phyloP scores from a whole-genome alignment of 805 yeast genomes.

The Saccharomycopsis sp. region DNA sequence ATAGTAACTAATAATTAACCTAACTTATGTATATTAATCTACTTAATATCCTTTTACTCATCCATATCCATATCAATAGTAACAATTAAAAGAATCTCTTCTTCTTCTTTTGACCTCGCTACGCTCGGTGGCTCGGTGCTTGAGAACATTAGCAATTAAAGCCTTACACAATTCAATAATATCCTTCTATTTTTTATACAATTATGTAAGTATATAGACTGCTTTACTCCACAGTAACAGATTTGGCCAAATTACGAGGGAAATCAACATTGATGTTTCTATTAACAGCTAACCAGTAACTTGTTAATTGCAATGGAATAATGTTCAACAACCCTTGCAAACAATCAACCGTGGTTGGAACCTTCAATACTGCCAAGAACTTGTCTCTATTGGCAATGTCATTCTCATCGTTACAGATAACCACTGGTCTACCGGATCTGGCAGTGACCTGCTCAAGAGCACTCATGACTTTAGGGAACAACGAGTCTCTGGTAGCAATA shows the following conservation, averaged over 20 bases:
- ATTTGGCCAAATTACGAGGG: constrained; percentile 97
- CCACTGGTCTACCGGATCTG: constrained; percentile 93
- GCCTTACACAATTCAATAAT: not conserved
- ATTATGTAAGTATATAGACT: not conserved
- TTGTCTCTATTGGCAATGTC: constrained; percentile 53
- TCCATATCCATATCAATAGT: too few relatives aligned
- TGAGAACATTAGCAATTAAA: too few relatives aligned
- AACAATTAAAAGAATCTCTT: too few relatives aligned
- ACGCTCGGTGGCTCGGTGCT: too few relatives aligned
- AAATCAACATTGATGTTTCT: constrained; percentile 96
- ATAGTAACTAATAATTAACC: too few relatives aligned
- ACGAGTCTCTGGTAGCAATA: constrained; percentile 91
- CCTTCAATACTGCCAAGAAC: constrained; percentile 69
- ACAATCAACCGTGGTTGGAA: constrained; percentile 95
- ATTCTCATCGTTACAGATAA: constrained; percentile 81
- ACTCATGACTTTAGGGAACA: constrained; percentile 92
- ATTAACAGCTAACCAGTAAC: constrained; percentile 93
- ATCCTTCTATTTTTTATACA: not conserved
- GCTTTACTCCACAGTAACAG: constrained; percentile 74
- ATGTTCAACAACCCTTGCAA: constrained; percentile 94
- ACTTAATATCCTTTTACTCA: too few relatives aligned
- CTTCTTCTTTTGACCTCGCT: too few relatives aligned
- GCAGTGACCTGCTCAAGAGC: constrained; percentile 96
- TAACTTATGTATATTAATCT: too few relatives aligned
- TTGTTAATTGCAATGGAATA: constrained; percentile 89